These are phyloP conservation scores for Lasiosphaeria miniovina DNA, from an alignment of 495 filamentous ascomycete species.

Conservation along the genomic window DNA sequence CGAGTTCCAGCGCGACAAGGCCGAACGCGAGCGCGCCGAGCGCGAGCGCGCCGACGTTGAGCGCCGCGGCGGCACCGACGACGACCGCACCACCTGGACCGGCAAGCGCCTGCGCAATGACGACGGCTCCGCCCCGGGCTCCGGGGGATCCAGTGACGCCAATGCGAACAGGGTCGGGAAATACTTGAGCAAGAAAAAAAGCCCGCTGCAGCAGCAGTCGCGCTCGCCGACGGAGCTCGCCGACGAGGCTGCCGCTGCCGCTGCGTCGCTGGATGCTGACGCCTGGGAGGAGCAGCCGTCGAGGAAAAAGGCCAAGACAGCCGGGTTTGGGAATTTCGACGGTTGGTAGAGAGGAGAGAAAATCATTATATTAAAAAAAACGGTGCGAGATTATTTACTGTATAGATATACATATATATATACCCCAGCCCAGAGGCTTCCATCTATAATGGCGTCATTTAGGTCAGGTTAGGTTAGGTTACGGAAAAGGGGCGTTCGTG, in stretches of 20 bases:
- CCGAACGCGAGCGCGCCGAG: constrained; percentile 47
- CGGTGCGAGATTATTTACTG: not conserved
- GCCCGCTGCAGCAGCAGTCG: constrained; percentile 26
- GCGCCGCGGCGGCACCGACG: constrained; percentile 58
- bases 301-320: constrained; percentile 76
- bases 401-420: not conserved
- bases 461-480: no score
- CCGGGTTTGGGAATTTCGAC: constrained; percentile 95
- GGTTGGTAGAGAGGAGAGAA: constrained; percentile 51
- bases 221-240: constrained; percentile 29
- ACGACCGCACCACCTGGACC: constrained; percentile 87
- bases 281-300: constrained; percentile 60
- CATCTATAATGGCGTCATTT: not conserved
- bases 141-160: not conserved
- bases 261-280: constrained; percentile 47
- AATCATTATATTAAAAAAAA: not conserved
- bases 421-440: no score
- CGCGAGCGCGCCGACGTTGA: constrained; percentile 51
- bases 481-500: no score
- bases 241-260: constrained; percentile 58
- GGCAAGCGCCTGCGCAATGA: constrained; percentile 71
- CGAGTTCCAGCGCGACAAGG: constrained; percentile 72
- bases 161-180: constrained; percentile 31
- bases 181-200: not conserved
- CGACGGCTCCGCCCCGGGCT: constrained; percentile 7